Evolutionary conservation across 345 rosid species (phyloP).

Genomic region (Salix viminalis): DNA sequence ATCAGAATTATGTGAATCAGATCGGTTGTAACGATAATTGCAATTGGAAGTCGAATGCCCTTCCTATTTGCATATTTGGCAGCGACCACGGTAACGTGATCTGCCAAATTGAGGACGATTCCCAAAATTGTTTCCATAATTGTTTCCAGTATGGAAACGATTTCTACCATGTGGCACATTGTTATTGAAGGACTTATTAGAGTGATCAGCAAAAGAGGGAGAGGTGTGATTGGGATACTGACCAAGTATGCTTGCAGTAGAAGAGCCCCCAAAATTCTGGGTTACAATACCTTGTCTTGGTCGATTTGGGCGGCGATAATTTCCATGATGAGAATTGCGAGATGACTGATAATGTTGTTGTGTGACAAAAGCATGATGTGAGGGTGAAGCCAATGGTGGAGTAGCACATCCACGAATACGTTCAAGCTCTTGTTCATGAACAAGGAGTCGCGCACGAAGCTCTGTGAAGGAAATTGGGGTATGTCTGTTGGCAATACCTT

Average conservation of each 20-base stretch:
- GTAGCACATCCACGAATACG: neutral
- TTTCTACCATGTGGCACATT: too few species aligned
- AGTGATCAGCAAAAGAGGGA: too few species aligned
- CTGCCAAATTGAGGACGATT: too few species aligned
- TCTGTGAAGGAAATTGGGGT: neutral
- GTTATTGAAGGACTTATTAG: too few species aligned
- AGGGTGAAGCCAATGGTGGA: neutral
- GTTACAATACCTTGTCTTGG: neutral
- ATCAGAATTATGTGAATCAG: too few species aligned
- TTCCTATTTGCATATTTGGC: too few species aligned
- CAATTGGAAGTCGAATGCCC: neutral
- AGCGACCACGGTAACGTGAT: neutral
- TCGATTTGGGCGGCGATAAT: accelerated
- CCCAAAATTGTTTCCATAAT: too few species aligned
- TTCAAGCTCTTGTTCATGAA: neutral
- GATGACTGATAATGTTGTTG: neutral
- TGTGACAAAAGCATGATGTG: neutral
- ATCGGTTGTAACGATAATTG: too few species aligned
- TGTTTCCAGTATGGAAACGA: too few species aligned
- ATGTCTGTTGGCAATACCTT: too few species aligned
- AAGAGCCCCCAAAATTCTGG: accelerated
- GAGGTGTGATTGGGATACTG: too few species aligned
- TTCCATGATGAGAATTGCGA: neutral
- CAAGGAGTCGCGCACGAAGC: neutral
- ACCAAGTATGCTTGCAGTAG: too few species aligned